Percentiles rank a stretch among this genome's conserved stretches.
phyloP scores from a whole-genome alignment of 768 basidiomycete genomes.

The Mycena epipterygia region DNA sequence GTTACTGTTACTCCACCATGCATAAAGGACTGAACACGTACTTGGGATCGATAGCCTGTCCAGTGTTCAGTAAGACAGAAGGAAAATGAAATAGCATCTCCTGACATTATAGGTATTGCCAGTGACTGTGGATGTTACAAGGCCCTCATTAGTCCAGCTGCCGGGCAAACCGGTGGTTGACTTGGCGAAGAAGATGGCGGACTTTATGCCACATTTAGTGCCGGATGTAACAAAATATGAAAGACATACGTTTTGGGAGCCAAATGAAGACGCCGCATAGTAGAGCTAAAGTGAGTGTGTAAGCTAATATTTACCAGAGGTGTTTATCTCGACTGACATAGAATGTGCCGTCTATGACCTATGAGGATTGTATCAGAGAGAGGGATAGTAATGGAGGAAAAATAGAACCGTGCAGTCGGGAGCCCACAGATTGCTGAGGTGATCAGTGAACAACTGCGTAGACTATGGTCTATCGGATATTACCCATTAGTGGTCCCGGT shows the following conservation, averaged over 20 bases:
- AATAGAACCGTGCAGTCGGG: constrained; percentile 46
- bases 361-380: background rate
- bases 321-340: background rate
- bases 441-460: background rate
- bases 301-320: background rate
- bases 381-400: background rate
- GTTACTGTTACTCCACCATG: background rate
- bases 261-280: constrained; percentile 51
- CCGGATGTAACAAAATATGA: background rate
- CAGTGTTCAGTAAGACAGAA: background rate
- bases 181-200: constrained; percentile 51
- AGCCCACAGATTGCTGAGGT: constrained; percentile 46
- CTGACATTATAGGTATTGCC: constrained; percentile 46
- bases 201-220: constrained; percentile 30
- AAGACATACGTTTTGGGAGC: constrained; percentile 45
- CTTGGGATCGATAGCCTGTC: constrained; percentile 69
- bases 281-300: constrained; percentile 41
- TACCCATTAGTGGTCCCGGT: constrained; percentile 48
- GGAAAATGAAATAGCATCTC: background rate
- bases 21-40: constrained; percentile 39
- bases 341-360: constrained; percentile 25
- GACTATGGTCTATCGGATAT: background rate
- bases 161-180: constrained; percentile 47
- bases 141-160: constrained; percentile 46
- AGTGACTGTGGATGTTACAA: constrained; percentile 43